phyloP scores from a whole-genome alignment of 2,329 filamentous ascomycete species.

The Mollisiaceae sp. region DNA sequence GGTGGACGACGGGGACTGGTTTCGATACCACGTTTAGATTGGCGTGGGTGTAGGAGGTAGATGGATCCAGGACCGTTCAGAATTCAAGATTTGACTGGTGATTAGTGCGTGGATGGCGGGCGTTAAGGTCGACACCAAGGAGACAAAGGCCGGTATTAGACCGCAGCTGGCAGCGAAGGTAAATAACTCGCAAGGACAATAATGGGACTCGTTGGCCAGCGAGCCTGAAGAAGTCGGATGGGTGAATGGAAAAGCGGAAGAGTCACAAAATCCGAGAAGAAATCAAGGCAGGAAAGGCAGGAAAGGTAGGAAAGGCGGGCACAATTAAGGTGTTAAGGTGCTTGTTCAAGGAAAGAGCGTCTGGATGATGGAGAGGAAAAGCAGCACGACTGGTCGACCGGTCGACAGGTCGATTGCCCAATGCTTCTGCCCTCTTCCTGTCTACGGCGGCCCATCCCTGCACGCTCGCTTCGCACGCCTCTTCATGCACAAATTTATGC shows the following conservation, averaged over 20 bases:
- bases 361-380: background rate
- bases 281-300: background rate
- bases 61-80: background rate
- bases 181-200: background rate
- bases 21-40: background rate
- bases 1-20: background rate
- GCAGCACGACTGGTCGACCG: background rate
- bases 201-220: slow-evolving; percentile 1
- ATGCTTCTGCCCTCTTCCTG: background rate
- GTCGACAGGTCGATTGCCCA: background rate
- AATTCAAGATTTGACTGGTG: slow-evolving; percentile 3
- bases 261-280: background rate
- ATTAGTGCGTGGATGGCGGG: background rate
- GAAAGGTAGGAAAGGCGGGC: background rate
- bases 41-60: slow-evolving; percentile 1
- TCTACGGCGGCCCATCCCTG: too few relatives aligned
- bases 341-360: background rate
- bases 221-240: background rate
- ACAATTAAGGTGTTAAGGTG: background rate
- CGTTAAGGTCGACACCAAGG: background rate
- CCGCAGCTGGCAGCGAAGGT: background rate
- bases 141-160: background rate
- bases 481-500: slow-evolving; percentile 18
- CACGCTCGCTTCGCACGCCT: background rate
- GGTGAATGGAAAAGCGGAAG: background rate